Evolutionary conservation across 805 yeast genomes (phyloP).

Genomic region (Starmerella floricola): DNA sequence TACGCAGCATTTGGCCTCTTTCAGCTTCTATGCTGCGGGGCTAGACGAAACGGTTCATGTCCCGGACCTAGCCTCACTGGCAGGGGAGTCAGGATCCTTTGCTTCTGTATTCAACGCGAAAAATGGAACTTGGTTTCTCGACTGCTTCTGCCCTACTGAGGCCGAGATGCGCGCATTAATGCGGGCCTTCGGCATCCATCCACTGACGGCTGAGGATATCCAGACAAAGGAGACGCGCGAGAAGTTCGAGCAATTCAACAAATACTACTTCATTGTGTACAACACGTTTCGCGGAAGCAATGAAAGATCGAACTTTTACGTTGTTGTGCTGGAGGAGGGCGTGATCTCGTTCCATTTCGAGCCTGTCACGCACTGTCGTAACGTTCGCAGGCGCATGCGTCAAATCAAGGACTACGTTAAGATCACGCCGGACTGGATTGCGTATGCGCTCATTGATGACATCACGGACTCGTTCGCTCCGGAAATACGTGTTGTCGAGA

Average conservation of each 20-base stretch:
- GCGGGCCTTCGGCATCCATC: slow-evolving; percentile 92
- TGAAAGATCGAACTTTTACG: slow-evolving; percentile 47
- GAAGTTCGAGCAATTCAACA: slow-evolving; percentile 81
- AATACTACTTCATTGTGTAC: slow-evolving; percentile 89
- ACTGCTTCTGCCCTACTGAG: slow-evolving; percentile 87
- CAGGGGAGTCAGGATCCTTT: slow-evolving; percentile 45
- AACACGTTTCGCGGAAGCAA: slow-evolving; percentile 62
- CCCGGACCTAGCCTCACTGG: slow-evolving; percentile 66
- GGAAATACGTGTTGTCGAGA: slow-evolving; percentile 43
- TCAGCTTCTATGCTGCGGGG: slow-evolving; percentile 69
- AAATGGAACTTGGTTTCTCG: slow-evolving; percentile 70
- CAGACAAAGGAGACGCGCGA: slow-evolving; percentile 94
- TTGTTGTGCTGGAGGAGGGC: slow-evolving; percentile 49
- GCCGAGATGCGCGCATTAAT: slow-evolving; percentile 83
- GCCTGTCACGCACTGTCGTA: slow-evolving; percentile 41
- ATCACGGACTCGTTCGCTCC: slow-evolving; percentile 56
- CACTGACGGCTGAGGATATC: slow-evolving; percentile 94
- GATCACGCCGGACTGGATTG: slow-evolving; percentile 52
- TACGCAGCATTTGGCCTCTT: no score
- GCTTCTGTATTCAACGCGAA: slow-evolving; percentile 57
- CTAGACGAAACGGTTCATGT: slow-evolving; percentile 81
- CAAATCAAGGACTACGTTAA: slow-evolving; percentile 50
- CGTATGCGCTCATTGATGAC: slow-evolving; percentile 54
- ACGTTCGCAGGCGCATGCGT: slow-evolving; percentile 49
- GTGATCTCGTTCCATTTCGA: slow-evolving; percentile 47